A percentile compares a stretch with the other conserved stretches of the same genome.
phyloP scores from a whole-genome alignment of 2,329 filamentous ascomycete genomes.

The Thielaviopsis euricoi region DNA sequence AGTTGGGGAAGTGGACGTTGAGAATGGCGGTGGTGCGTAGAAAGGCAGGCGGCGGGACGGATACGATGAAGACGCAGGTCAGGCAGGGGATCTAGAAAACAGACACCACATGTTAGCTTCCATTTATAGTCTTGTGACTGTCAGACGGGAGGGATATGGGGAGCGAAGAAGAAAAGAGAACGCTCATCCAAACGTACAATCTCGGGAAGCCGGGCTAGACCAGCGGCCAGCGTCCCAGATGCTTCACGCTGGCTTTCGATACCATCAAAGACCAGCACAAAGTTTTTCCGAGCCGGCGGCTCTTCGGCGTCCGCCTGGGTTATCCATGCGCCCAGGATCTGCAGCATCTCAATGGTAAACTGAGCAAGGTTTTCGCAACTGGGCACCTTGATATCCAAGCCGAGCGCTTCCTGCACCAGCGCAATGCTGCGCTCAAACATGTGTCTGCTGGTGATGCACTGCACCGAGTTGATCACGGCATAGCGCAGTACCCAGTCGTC shows the following conservation, averaged over 20 bases:
- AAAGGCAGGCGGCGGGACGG: constrained; percentile 49
- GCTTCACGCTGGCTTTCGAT: constrained; percentile 75
- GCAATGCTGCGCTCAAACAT: constrained; percentile 44
- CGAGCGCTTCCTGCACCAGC: constrained; percentile 26
- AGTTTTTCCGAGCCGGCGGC: constrained; percentile 28
- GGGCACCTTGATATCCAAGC: constrained; percentile 20
- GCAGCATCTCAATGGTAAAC: constrained; percentile 54
- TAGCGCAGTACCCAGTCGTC: constrained; percentile 2
- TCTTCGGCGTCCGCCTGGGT: constrained; percentile 1
- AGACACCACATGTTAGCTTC: constrained; percentile 7
- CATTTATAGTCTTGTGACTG: background rate
- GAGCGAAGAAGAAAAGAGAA: background rate
- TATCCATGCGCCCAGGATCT: constrained; percentile 29
- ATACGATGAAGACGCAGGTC: constrained; percentile 61
- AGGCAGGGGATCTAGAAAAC: constrained; percentile 56
- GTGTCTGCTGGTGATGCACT: constrained; percentile 13
- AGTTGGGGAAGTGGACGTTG: constrained; percentile 70
- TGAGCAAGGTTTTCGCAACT: constrained; percentile 68
- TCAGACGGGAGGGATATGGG: background rate
- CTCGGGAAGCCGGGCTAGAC: constrained; percentile 67
- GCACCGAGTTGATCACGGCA: constrained; percentile 10
- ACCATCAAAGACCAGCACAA: constrained; percentile 74
- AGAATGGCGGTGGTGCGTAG: constrained; percentile 55
- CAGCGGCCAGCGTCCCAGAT: constrained; percentile 61
- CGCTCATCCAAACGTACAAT: constrained; percentile 35